phyloP scores from a whole-genome alignment of 306 rosid genomes.

The Lupinus albus region DNA sequence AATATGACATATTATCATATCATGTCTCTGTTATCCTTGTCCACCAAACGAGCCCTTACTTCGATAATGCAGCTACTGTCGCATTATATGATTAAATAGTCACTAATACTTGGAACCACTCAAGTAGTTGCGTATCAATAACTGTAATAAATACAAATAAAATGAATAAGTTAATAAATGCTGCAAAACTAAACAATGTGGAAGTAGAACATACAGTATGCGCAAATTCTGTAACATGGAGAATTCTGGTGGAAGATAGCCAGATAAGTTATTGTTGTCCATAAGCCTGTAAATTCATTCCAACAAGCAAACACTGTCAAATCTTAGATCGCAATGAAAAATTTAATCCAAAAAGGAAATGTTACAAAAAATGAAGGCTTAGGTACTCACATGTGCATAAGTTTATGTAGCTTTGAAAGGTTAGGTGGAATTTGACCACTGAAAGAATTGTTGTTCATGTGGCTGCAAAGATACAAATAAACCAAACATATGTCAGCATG shows the following conservation, averaged over 20 bases:
- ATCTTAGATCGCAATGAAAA: not conserved
- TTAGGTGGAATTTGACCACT: constrained; percentile 55
- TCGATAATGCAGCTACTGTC: not conserved
- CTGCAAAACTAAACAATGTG: constrained; percentile 30
- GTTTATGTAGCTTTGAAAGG: constrained; percentile 51
- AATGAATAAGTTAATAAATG: constrained; percentile 9
- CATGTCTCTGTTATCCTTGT: too few species aligned
- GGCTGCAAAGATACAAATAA: constrained; percentile 52
- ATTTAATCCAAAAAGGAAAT: constrained; percentile 25
- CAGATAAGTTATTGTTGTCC: constrained; percentile 63
- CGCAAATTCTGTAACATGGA: constrained; percentile 45
- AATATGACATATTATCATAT: too few species aligned
- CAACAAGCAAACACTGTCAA: constrained; percentile 31
- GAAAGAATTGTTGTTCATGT: constrained; percentile 74
- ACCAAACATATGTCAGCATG: constrained; percentile 19
- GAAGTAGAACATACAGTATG: constrained; percentile 54
- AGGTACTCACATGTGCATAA: constrained; percentile 61
- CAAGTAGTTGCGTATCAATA: constrained; percentile 26
- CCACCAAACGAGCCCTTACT: too few species aligned
- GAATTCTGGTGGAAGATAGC: constrained; percentile 60
- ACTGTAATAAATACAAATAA: not conserved
- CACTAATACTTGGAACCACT: not conserved
- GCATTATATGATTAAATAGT: constrained; percentile 19
- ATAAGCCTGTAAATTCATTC: constrained; percentile 56
- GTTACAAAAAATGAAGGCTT: constrained; percentile 11